Conservation (phyloP, 371 early-diverging fungal genomes). For the Mortierella sp. region DNA sequence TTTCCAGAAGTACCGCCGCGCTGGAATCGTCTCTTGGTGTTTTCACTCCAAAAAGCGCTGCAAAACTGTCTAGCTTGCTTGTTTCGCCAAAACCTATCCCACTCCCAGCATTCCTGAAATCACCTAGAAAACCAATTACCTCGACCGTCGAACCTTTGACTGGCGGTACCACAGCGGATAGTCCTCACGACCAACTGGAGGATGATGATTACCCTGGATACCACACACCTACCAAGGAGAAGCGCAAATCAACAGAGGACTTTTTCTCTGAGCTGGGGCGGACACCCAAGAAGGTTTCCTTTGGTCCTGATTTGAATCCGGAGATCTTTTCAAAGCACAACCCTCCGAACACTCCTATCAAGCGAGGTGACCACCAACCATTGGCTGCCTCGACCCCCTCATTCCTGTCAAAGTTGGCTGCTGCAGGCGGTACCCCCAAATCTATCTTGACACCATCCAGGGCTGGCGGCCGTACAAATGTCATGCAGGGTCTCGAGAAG, state of each 20-base stretch:
- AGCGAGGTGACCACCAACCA: constrained; percentile 60
- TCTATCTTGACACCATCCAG: constrained; percentile 42
- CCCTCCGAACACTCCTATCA: constrained; percentile 66
- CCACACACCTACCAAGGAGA: constrained; percentile 28
- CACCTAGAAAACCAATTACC: constrained; percentile 10
- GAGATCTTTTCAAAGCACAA: constrained; percentile 64
- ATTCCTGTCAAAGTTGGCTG: constrained; percentile 15
- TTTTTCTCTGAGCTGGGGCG: constrained; percentile 7
- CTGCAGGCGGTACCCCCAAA: constrained; percentile 16
- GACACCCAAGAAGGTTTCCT: constrained; percentile 63
- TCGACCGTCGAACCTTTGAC: constrained; percentile 28
- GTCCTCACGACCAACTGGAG: not conserved
- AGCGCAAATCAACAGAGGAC: constrained; percentile 29
- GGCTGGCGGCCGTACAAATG: constrained; percentile 10
- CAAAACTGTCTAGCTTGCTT: constrained; percentile 40
- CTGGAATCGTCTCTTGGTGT: constrained; percentile 43
- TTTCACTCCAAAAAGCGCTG: constrained; percentile 49
- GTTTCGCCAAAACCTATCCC: constrained; percentile 50
- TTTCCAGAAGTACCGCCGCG: constrained; percentile 20
- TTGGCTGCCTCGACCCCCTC: constrained; percentile 25
- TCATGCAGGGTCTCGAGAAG: constrained; percentile 21
- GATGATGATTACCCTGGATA: constrained; percentile 2
- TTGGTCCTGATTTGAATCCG: constrained; percentile 68
- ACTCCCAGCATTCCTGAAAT: constrained; percentile 45
- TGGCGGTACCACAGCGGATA: not conserved